Base-by-base conservation (phyloP, 2,329 filamentous ascomycete genomes). In the Ceratocystis colombiana region DNA sequence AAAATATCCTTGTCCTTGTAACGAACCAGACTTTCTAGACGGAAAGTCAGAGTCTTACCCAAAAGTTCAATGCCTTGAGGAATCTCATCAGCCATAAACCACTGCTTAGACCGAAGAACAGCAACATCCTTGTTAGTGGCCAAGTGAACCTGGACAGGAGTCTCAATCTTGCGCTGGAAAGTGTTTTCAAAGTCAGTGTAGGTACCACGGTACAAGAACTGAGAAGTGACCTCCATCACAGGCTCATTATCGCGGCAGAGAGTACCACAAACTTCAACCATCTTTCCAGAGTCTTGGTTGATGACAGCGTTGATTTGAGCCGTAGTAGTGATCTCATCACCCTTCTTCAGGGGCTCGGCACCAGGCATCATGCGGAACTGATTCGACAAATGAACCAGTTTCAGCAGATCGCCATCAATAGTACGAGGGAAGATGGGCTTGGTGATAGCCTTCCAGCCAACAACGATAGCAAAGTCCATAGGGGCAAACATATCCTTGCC, bases 261-360 rank as follows among this genome's bases (percentile, higher is more conserved):
- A 5, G 94, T 99, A 69, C 94, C 94, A 73, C 92, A 96, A n/a
- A 99, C 93, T 77, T 99, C 95, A 20, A 99, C 95, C 92, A 99
- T 96, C 82, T 99, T 99, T 61, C 94, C 94, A 68, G 94, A 91
- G 15, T 96, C 91, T 76, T 99, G 92, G 79, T 97, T 99, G 79
- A 99, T 88, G 72, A 99, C 91, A 17, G 94, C 91, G 72, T 99
- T 97, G 79, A 99, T 89, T 75, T 95, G 91, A 55, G 94, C 94
- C 66, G 90, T 96, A 2, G 94, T 97, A 69, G 90, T 87, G 22
- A 99, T 84, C 69, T 92, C 85, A 74, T 99, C 94, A 37, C 91
- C 94, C 79, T 96, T 96, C 83, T 96, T 95, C 69, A 99, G 79
- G 17, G 94, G 93, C 74, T 96, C 87, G 1, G 93, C 94, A 66